Evolutionary conservation across 495 filamentous ascomycete species (phyloP).

Genomic region (Xylaria acuta): DNA sequence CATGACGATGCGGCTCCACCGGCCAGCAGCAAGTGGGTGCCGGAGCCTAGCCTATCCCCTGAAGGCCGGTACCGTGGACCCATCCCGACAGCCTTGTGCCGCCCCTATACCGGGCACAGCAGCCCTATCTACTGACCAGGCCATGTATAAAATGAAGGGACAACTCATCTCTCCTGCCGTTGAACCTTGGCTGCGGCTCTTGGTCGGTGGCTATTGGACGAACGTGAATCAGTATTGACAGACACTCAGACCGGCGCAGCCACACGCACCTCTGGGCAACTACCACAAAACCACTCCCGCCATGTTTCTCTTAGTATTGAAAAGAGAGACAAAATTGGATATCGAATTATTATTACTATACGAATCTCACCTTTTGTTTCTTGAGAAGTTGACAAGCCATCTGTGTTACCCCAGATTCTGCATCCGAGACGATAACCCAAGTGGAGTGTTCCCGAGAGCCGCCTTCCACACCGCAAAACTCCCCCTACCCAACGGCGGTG

Average conservation of each 20-base stretch:
- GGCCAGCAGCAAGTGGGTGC: constrained; percentile 16
- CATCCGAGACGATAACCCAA: background rate
- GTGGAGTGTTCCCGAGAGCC: constrained; percentile 26
- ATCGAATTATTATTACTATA: background rate
- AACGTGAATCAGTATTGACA: background rate
- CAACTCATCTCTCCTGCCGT: constrained; percentile 2
- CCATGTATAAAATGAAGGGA: constrained; percentile 2
- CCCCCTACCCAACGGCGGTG: background rate
- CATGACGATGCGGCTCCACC: constrained; percentile 14
- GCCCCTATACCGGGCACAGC: background rate
- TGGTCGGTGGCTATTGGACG: background rate
- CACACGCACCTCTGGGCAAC: background rate
- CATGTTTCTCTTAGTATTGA: background rate
- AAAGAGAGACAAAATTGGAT: background rate
- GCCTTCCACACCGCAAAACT: constrained; percentile 14
- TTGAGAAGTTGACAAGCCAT: background rate
- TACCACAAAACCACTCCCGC: background rate
- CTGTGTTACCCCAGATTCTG: constrained; percentile 8
- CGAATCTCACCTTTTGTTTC: background rate
- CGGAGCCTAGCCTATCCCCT: background rate
- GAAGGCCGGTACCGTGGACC: constrained; percentile 16
- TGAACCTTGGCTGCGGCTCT: constrained; percentile 15
- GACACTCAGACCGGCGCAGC: background rate
- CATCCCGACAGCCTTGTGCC: constrained; percentile 27
- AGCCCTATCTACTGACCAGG: background rate